Conservation (phyloP, 805 yeast genomes). For the Hanseniaspora taiwanica region DNA sequence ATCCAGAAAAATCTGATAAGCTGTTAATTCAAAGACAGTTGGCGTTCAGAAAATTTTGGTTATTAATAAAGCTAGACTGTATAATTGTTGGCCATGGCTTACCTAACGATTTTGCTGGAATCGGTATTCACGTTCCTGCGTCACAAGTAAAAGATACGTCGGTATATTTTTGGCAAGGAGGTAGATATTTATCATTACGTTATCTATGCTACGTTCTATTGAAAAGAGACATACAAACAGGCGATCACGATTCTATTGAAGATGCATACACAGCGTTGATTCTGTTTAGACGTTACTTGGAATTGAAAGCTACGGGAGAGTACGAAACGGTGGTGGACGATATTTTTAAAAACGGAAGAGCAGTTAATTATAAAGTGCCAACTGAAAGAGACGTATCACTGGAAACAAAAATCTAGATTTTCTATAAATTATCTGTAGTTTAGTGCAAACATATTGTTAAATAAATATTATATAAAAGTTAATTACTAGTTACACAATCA, state of each 20-base stretch:
- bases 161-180: slow-evolving; percentile 61
- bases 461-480: too few relatives aligned
- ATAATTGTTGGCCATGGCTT: slow-evolving; percentile 93
- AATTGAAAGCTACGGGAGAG: slow-evolving; percentile 41
- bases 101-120: slow-evolving; percentile 81
- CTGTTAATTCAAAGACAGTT: slow-evolving; percentile 68
- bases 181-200: slow-evolving; percentile 69
- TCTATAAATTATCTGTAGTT: neutral
- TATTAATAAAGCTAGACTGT: slow-evolving; percentile 76
- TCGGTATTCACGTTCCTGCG: slow-evolving; percentile 79
- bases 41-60: slow-evolving; percentile 83
- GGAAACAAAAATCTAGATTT: neutral
- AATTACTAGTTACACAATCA: neutral
- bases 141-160: slow-evolving; percentile 84
- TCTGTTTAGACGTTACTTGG: slow-evolving; percentile 59
- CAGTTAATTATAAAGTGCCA: slow-evolving; percentile 19
- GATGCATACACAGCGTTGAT: slow-evolving; percentile 83
- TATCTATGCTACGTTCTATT: slow-evolving; percentile 74
- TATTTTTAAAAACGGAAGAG: slow-evolving; percentile 56
- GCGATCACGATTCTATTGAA: slow-evolving; percentile 94
- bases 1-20: slow-evolving; percentile 49
- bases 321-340: slow-evolving; percentile 50
- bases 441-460: too few relatives aligned
- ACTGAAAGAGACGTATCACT: neutral
- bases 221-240: slow-evolving; percentile 68